These are phyloP conservation scores for Macrolepiota fuliginosa DNA, from an alignment of 768 basidiomycete species.

Conservation along the genomic window DNA sequence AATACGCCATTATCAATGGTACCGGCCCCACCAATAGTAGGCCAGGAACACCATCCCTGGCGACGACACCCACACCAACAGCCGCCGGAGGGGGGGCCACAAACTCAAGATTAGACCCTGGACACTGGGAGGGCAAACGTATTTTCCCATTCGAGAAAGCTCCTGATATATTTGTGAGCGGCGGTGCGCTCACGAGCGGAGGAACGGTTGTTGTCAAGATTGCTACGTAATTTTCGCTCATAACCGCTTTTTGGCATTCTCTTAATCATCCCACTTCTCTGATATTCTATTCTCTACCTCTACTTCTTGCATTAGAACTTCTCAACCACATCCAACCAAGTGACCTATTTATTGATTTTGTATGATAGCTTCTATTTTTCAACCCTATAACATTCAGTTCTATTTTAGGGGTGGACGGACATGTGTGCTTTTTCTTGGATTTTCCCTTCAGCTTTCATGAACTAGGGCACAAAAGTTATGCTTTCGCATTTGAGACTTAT, in stretches of 20 bases:
- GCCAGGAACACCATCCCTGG: not conserved
- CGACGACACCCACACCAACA: not conserved
- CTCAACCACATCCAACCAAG: not conserved
- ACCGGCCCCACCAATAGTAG: not conserved
- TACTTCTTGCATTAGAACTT: conserved; percentile 6
- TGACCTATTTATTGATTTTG: not conserved
- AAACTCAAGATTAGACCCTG: conserved; percentile 7
- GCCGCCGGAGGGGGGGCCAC: not conserved
- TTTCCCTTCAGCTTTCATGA: not conserved
- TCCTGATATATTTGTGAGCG: conserved; percentile 47
- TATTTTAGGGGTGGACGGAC: not conserved
- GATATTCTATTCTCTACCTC: conserved; percentile 6
- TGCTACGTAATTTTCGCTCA: conserved; percentile 26
- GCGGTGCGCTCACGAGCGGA: conserved; percentile 36
- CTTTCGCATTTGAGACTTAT: not conserved
- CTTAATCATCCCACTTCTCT: not conserved
- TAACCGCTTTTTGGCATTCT: not conserved
- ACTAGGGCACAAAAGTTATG: not conserved
- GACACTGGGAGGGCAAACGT: conserved; percentile 21
- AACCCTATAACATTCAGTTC: not conserved
- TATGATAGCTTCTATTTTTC: conserved; percentile 6
- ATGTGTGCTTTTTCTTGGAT: not conserved
- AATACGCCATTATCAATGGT: not conserved
- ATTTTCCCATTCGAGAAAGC: conserved; percentile 55
- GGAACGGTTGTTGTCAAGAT: conserved; percentile 44